Evolutionary conservation across 139 green algal genomes (phyloP).

Genomic region (Chlamydomonas eustigma): DNA sequence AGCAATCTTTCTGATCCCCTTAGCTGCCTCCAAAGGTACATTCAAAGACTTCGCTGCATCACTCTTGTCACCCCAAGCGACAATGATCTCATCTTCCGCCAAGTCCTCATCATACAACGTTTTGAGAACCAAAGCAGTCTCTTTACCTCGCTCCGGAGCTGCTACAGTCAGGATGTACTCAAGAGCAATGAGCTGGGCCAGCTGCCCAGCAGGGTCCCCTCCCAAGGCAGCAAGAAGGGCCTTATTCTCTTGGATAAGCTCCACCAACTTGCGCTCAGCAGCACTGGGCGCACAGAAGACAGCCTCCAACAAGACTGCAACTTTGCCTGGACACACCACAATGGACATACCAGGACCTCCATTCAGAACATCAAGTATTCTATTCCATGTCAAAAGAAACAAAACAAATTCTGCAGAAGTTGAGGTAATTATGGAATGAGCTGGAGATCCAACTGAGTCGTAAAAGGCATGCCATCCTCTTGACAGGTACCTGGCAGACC

Average conservation of each 20-base stretch:
- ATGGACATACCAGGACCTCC: neutral
- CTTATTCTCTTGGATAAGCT: slow-evolving; percentile 30
- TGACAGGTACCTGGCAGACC: slow-evolving; percentile 36
- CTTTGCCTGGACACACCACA: slow-evolving; percentile 29
- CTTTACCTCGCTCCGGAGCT: slow-evolving; percentile 40
- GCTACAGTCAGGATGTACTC: slow-evolving; percentile 51
- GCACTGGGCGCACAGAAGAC: slow-evolving; percentile 11
- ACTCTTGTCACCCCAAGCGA: slow-evolving; percentile 60
- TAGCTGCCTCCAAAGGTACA: slow-evolving; percentile 25
- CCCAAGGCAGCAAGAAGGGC: slow-evolving; percentile 34
- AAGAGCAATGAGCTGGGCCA: slow-evolving; percentile 75
- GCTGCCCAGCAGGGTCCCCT: slow-evolving; percentile 51
- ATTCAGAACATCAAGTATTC: neutral
- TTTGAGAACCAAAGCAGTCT: slow-evolving; percentile 55
- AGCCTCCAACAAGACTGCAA: slow-evolving; percentile 37
- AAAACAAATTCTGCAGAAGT: neutral
- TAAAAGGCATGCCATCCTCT: neutral
- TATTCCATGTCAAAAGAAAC: neutral
- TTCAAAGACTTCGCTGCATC: slow-evolving; percentile 62
- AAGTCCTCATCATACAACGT: slow-evolving; percentile 86
- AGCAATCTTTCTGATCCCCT: neutral
- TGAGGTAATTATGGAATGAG: no score
- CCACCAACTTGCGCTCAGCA: slow-evolving; percentile 31
- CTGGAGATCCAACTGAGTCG: no score
- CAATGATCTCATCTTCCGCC: slow-evolving; percentile 81